These are phyloP conservation scores for Phytophthora pluvialis DNA, from an alignment of 352 stramenopile genomes.

Conservation along the genomic window DNA sequence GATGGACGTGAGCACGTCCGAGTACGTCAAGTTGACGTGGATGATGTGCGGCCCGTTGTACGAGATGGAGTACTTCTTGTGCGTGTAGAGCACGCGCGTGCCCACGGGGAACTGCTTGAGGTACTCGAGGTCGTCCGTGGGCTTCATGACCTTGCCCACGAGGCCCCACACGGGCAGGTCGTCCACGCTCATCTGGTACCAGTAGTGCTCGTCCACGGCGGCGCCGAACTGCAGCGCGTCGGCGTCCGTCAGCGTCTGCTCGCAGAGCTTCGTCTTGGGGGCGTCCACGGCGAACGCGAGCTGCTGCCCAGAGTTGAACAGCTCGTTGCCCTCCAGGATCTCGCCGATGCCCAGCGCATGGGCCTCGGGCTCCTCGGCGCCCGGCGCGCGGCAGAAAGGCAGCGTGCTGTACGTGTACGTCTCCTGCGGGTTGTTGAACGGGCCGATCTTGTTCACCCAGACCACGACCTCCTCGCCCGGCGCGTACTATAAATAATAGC, in stretches of 20 bases:
- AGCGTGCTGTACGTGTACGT: slow-evolving; percentile 99
- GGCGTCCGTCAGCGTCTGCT: slow-evolving; percentile 70
- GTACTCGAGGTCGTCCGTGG: slow-evolving; percentile 81
- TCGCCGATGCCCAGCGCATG: slow-evolving; percentile 94
- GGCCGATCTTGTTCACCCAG: slow-evolving; percentile 98
- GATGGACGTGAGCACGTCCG: slow-evolving; percentile 88
- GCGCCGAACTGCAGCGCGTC: slow-evolving; percentile 84
- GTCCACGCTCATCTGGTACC: slow-evolving; percentile 99
- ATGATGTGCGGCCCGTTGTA: slow-evolving; percentile 98
- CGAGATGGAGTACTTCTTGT: slow-evolving; percentile 96
- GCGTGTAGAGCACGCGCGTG: slow-evolving; percentile 94
- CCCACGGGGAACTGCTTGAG: slow-evolving; percentile 86
- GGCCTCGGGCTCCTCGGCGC: slow-evolving; percentile 89
- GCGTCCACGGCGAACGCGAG: slow-evolving; percentile 83
- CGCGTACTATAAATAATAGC: slow-evolving; percentile 53
- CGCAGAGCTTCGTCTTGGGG: slow-evolving; percentile 69
- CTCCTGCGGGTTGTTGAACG: slow-evolving; percentile 98
- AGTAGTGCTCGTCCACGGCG: slow-evolving; percentile 96
- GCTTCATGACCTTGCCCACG: slow-evolving; percentile 96
- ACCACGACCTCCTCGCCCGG: slow-evolving; percentile 85
- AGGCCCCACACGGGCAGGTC: slow-evolving; percentile 98
- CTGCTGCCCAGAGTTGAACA: slow-evolving; percentile 92
- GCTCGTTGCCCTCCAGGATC: slow-evolving; percentile 95
- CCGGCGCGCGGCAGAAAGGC: slow-evolving; percentile 94
- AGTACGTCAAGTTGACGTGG: slow-evolving; percentile 97